phyloP scores from a whole-genome alignment of 2,329 filamentous ascomycete species.

The Penicillium nordicum region DNA sequence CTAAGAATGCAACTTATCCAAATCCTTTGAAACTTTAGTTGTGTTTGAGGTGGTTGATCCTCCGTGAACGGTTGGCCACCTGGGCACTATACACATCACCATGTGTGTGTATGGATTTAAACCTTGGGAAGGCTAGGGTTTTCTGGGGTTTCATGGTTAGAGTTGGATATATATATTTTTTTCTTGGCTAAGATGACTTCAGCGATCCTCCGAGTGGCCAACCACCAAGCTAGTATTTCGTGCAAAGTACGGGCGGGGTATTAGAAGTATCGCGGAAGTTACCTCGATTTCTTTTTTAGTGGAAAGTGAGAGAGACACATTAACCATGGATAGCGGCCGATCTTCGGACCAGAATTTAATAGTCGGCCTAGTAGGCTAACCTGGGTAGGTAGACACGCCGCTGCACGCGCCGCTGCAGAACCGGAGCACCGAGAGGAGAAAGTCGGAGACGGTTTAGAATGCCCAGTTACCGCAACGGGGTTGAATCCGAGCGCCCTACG shows the following conservation, averaged over 20 bases:
- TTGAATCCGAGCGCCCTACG: neutral
- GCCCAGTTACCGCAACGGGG: neutral
- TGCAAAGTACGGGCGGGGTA: neutral
- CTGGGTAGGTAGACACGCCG: neutral
- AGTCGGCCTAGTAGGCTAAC: neutral
- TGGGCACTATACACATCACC: neutral
- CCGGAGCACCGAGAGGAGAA: neutral
- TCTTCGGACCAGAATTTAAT: neutral
- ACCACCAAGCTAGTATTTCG: neutral
- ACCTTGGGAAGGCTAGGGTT: neutral
- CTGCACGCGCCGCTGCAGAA: neutral
- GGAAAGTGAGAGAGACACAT: neutral
- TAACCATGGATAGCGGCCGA: neutral
- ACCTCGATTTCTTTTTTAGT: neutral
- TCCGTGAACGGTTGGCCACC: conserved; percentile 1
- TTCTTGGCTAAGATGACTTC: neutral
- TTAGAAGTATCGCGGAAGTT: neutral
- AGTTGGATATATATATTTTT: neutral
- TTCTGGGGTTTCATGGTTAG: neutral
- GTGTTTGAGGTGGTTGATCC: neutral
- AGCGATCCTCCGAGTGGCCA: neutral
- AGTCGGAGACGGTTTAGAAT: neutral
- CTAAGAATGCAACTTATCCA: neutral
- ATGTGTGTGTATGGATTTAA: neutral
- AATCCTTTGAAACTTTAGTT: neutral